Base-by-base conservation (phyloP, 2,329 filamentous ascomycete genomes). In the Trichoderma sp. region DNA sequence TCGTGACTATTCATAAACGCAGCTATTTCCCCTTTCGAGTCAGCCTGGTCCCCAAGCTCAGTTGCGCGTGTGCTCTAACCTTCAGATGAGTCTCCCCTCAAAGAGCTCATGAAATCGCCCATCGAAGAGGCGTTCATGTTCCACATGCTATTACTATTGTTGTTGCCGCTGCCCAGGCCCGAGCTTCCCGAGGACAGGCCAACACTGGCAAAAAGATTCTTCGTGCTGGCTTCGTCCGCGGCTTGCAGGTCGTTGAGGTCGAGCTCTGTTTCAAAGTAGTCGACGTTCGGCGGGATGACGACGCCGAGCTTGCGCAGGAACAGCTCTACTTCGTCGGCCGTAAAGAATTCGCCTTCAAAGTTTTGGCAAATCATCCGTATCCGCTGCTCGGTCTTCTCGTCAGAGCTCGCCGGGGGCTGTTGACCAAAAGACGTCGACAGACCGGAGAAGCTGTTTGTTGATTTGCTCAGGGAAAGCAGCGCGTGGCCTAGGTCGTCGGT, bases 321-420 rank as follows among this genome's bases (percentile, higher is more conserved):
- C 14, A 85, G 81, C 74, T 95, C 90, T 0, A 93, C 88, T 73
- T 95, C 92, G 66, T 91, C 84, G 0, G 87, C 79, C 72, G 95
- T 91, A 69, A 90, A 91, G 80, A 91, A 95, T 58, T 91, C 85
- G 5, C 90, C 90, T 66, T 90, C 84, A 67, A 88, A 90, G 0
- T 86, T 89, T 1, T 84, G 81, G 7, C 88, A 74, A 45, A 81
- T 82, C 68, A 85, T 82, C 21, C 78, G 78, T 69, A 90, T 79
- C 17, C 80, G 78, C 14, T 75, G 72, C 44, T 81, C 78, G 7
- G 88, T 69, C 21, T 76, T 70, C 6, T 77, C 73, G 28, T 83
- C 81, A 19, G 79, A 75, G 1, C 78, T 74, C 1, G 77, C 69
- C 34, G 77, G 77, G 2, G 81, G 73, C 4, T 71, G 72, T 6